Conservation (phyloP, 192 early-diverging fungal species). For the Linnemannia elongata region DNA sequence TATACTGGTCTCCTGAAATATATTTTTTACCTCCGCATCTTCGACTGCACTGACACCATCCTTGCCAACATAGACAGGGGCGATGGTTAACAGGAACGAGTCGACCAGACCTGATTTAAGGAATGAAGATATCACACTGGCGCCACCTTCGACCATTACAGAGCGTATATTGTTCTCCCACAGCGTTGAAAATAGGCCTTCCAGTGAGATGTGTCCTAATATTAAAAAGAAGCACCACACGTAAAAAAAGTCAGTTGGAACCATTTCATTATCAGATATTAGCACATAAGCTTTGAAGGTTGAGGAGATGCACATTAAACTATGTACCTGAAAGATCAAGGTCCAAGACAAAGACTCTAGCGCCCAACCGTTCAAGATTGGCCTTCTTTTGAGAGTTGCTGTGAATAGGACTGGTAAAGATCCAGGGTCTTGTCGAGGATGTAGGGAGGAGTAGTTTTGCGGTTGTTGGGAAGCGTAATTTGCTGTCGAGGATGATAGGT, state of each 20-base stretch:
- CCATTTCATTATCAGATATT: too few relatives aligned
- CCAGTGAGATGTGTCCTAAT: constrained; percentile 42
- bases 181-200: constrained; percentile 29
- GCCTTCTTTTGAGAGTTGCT: constrained; percentile 22
- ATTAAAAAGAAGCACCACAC: too few relatives aligned
- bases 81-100: constrained; percentile 76
- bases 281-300: too few relatives aligned
- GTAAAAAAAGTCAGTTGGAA: too few relatives aligned
- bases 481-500: constrained; percentile 85
- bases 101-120: constrained; percentile 61
- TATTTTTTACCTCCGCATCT: constrained; percentile 53
- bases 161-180: constrained; percentile 50
- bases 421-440: constrained; percentile 66
- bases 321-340: constrained; percentile 39
- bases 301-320: neutral
- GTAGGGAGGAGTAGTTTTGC: constrained; percentile 67
- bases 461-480: constrained; percentile 69
- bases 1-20: neutral
- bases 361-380: constrained; percentile 72
- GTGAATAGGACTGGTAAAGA: constrained; percentile 61
- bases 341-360: constrained; percentile 62
- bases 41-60: constrained; percentile 66
- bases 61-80: constrained; percentile 76
- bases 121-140: constrained; percentile 77
- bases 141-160: constrained; percentile 94